Percentiles rank a stretch among this genome's conserved stretches.
Evolutionary conservation across 1,284 basidiomycete genomes (phyloP).

Genomic region (Porogramme epimiltina): DNA sequence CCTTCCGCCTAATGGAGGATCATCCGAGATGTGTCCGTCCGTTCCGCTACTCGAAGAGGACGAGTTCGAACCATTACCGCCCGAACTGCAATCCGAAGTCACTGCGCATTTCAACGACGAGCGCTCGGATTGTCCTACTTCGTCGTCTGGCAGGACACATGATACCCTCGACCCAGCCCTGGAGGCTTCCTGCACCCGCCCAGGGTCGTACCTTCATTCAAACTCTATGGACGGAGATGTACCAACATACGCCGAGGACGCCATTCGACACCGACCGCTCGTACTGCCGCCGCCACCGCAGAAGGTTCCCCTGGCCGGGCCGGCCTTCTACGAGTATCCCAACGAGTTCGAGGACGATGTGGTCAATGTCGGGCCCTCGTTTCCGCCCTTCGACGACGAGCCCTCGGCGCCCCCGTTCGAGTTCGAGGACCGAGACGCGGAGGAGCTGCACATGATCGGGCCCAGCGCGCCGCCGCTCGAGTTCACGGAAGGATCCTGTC

Average conservation of each 20-base stretch:
- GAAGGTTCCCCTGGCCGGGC: slow-evolving; percentile 27
- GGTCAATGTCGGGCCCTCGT: slow-evolving; percentile 24
- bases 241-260: slow-evolving; percentile 29
- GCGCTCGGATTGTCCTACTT: slow-evolving; percentile 8
- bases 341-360: slow-evolving; percentile 33
- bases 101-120: slow-evolving; percentile 1
- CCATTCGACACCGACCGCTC: slow-evolving; percentile 21
- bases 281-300: slow-evolving; percentile 29
- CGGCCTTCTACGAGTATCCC: slow-evolving; percentile 34
- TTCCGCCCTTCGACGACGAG: slow-evolving; percentile 30
- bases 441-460: slow-evolving; percentile 6
- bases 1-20: slow-evolving; percentile 6
- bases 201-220: background rate
- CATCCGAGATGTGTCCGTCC: slow-evolving; percentile 22
- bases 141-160: slow-evolving; percentile 13
- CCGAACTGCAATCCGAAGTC: slow-evolving; percentile 13
- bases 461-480: slow-evolving; percentile 20
- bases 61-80: slow-evolving; percentile 20
- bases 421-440: background rate
- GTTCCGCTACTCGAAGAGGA: slow-evolving; percentile 32
- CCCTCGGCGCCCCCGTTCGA: slow-evolving; percentile 27
- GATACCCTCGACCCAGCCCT: slow-evolving; percentile 5
- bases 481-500: slow-evolving; percentile 3
- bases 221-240: slow-evolving; percentile 12
- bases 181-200: slow-evolving; percentile 1